Percentiles rank a stretch among this genome's conserved stretches.
Conservation (phyloP, 2,329 filamentous ascomycete species). For the Fusarium domesticum region DNA sequence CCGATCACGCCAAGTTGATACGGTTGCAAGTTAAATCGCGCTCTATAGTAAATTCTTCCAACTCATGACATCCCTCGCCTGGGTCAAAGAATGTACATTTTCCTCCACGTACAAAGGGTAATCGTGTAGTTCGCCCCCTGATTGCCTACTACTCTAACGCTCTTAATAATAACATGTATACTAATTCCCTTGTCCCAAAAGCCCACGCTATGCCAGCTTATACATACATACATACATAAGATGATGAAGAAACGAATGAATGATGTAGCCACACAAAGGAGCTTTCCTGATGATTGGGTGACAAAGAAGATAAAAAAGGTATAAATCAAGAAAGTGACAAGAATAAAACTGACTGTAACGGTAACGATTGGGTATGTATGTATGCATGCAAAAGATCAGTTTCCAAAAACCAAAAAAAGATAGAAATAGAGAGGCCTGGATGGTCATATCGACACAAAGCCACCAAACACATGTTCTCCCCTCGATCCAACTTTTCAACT, state of each 20-base stretch:
- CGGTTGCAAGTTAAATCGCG: too few species aligned
- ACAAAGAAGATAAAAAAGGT: constrained; percentile 4
- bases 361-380: constrained; percentile 21
- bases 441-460: not conserved
- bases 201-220: constrained; percentile 15
- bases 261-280: too few species aligned
- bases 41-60: too few species aligned
- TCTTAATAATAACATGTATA: constrained; percentile 12
- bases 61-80: too few species aligned
- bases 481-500: constrained; percentile 3
- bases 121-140: too few species aligned
- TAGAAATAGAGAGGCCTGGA: not conserved
- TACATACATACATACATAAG: constrained; percentile 14
- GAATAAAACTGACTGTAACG: constrained; percentile 5
- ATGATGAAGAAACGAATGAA: constrained; percentile 14
- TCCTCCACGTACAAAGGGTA: too few species aligned
- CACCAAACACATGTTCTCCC: constrained; percentile 9
- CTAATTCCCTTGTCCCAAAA: too few species aligned
- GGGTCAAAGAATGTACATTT: too few species aligned
- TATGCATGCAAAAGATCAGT: constrained; percentile 17
- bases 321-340: constrained; percentile 5
- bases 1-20: too few species aligned
- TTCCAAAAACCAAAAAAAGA: constrained; percentile 6
- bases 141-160: constrained; percentile 20
- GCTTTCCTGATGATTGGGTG: too few species aligned